Percentiles rank a stretch among this genome's conserved stretches.
Evolutionary conservation across 257 asterid genomes (phyloP).

Genomic region (Solanum sparsipilum): DNA sequence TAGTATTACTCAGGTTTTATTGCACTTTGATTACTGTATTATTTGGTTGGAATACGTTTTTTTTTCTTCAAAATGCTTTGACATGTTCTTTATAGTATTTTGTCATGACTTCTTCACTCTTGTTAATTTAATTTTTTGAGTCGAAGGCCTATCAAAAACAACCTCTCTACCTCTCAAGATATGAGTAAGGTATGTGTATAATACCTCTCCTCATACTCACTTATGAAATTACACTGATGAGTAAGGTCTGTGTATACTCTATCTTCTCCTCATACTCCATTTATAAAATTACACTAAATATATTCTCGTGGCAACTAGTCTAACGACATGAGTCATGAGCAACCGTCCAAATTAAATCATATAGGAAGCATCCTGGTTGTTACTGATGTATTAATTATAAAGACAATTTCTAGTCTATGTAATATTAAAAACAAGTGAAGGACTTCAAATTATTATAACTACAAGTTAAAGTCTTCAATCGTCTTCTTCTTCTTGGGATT

Average conservation of each 20-base stretch:
- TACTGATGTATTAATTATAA: background rate
- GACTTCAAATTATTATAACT: background rate
- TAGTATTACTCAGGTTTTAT: background rate
- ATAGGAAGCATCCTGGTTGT: background rate
- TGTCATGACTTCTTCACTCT: background rate
- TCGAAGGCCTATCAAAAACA: background rate
- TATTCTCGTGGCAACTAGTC: background rate
- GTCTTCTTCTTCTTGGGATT: background rate
- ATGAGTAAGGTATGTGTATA: background rate
- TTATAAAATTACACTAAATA: background rate
- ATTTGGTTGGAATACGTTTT: rapidly evolving
- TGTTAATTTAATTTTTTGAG: background rate
- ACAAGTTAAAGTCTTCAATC: background rate
- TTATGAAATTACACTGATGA: background rate
- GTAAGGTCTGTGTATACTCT: too few relatives aligned
- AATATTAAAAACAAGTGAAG: background rate
- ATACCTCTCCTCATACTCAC: background rate
- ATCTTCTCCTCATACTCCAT: rapidly evolving
- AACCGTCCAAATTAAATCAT: background rate
- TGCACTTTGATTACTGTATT: background rate
- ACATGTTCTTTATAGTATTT: background rate
- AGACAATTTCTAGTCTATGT: background rate
- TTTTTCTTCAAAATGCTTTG: background rate
- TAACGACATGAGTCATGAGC: too few relatives aligned
- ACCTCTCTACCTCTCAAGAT: background rate